These are phyloP conservation scores for Scedosporium aurantiacum DNA, from an alignment of 2,329 filamentous ascomycete genomes.

Conservation along the genomic window DNA sequence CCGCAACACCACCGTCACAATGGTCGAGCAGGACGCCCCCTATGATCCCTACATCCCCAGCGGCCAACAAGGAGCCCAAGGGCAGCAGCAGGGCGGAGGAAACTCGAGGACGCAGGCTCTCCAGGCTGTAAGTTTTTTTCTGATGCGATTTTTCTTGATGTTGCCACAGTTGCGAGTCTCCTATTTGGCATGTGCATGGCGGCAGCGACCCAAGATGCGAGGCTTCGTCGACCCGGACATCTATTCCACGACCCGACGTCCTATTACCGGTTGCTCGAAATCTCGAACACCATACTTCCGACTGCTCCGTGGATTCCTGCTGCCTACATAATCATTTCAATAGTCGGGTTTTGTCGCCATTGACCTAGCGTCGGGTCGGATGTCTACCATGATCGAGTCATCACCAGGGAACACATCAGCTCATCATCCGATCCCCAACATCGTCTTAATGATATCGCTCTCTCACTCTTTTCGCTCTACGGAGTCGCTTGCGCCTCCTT, in stretches of 20 bases:
- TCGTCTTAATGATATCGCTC: background rate
- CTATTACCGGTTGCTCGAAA: background rate
- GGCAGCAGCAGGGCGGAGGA: constrained; percentile 31
- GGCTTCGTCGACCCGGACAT: background rate
- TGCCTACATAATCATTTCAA: background rate
- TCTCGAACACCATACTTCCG: background rate
- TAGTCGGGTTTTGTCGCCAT: background rate
- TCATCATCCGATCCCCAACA: background rate
- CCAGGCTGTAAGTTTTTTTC: constrained; percentile 60
- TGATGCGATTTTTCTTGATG: constrained; percentile 4
- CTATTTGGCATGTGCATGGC: background rate
- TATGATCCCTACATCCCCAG: constrained; percentile 86
- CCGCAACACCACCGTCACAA: constrained; percentile 18
- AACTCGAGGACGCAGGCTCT: constrained; percentile 52
- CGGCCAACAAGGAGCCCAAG: constrained; percentile 34
- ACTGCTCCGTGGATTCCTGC: background rate
- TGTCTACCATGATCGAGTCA: background rate
- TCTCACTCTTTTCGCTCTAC: too few relatives aligned
- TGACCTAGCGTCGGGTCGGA: too few relatives aligned
- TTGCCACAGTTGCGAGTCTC: background rate
- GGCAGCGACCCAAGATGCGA: background rate
- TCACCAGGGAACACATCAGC: background rate
- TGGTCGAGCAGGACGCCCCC: constrained; percentile 49
- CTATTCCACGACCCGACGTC: background rate
- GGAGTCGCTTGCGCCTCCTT: too few relatives aligned